Percentiles rank a stretch among this genome's conserved stretches.
These are phyloP conservation scores for Trichoderma oligosporum DNA, from an alignment of 2,329 filamentous ascomycete species.

Conservation along the genomic window DNA sequence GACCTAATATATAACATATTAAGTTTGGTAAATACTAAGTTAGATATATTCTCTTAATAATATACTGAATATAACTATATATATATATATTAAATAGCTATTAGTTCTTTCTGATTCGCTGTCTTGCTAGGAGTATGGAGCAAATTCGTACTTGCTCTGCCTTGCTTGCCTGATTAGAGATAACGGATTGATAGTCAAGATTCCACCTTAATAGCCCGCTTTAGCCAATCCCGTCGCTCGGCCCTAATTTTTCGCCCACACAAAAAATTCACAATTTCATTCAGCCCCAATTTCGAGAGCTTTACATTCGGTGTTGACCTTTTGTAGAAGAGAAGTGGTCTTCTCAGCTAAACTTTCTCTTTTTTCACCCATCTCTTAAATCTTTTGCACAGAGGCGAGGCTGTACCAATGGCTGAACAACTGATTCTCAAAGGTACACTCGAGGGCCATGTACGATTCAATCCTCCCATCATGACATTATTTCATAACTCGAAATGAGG, in stretches of 20 bases:
- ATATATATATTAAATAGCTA: too few species aligned
- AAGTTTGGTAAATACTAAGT: too few species aligned
- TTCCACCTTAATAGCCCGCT: neutral
- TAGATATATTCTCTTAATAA: too few species aligned
- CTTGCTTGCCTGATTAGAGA: neutral
- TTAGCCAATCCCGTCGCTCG: conserved; percentile 22
- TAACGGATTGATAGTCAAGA: conserved; percentile 8
- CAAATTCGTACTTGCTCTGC: neutral
- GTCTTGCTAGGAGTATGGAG: neutral
- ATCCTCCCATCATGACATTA: conserved; percentile 21
- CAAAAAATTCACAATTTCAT: conserved; percentile 43
- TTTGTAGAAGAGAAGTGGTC: conserved; percentile 30
- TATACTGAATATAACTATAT: too few species aligned
- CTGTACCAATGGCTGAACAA: conserved; percentile 77
- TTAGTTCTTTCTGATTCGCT: too few species aligned
- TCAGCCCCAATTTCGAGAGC: conserved; percentile 23
- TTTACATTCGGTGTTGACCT: conserved; percentile 21
- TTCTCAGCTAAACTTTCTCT: conserved; percentile 36
- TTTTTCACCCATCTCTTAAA: conserved; percentile 28
- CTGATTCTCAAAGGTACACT: conserved; percentile 95
- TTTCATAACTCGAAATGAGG: conserved; percentile 18
- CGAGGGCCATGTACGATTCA: conserved; percentile 79
- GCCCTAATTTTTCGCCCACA: conserved; percentile 54
- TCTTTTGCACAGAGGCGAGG: conserved; percentile 41
- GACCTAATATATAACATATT: too few species aligned